Evolutionary conservation across 2,329 filamentous ascomycete genomes (phyloP), one percentile per base, ranked within the genome.

Genomic region (Colletotrichum ledebouriae): DNA sequence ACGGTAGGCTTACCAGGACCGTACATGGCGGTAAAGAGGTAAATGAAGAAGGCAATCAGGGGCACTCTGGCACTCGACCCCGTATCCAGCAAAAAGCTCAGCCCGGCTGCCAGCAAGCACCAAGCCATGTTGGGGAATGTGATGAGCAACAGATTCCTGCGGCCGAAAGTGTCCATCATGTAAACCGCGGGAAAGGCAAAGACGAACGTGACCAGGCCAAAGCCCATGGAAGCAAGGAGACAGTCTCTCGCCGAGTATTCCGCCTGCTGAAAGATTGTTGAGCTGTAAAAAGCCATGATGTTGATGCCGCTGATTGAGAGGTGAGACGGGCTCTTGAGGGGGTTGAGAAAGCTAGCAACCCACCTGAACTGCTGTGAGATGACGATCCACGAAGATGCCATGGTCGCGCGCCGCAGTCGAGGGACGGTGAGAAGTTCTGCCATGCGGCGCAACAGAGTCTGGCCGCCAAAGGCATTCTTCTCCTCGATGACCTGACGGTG

Each of bases 131-230:
- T 79, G 4, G 80, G 80, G 63, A 82, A 82, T 0, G 80, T 82
- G 53, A 81, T 80, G 1, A 81, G 73, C 17, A 85, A 73, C 6
- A 89, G 76, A 6, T 81, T 82, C 17, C 87, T 82, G 9, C 87
- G 81, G 2, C 87, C 87, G 67, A 85, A 86, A 0, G 81, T 85
- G 69, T 89, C 87, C 71, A 89, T 89, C 3, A 86, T 86, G 82
- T 82, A 89, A 41, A 90, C 77, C 1, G 87, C 86, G 0, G 87
- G 87, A 67, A 83, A 85, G 1, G 87, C 86, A 71, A 89, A 89
- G 55, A 88, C 50, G 70, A 88, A 89, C 70, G 85, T 88, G 62
- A 88, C 80, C 0, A 89, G 76, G 3, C 88, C 88, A 67, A 88
- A 89, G 0, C 87, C 87, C 72, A 84, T 85, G 0, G 86, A 87